These are phyloP conservation scores for Ogataea ganodermae DNA, from an alignment of 805 yeast genomes.

Conservation along the genomic window DNA sequence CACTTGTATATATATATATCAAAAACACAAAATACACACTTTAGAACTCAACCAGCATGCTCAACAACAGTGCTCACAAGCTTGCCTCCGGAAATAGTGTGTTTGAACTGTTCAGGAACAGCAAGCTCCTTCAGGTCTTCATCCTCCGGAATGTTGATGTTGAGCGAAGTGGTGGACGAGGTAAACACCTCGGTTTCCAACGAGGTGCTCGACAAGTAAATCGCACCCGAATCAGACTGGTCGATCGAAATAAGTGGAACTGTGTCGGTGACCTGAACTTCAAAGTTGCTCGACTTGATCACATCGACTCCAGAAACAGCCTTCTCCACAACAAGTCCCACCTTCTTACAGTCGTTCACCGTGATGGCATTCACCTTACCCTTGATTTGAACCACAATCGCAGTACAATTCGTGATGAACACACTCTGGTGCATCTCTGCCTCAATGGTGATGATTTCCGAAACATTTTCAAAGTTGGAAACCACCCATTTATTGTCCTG, in stretches of 20 bases:
- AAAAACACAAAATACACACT: not conserved
- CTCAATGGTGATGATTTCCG: conserved; percentile 66
- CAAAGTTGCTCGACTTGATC: conserved; percentile 78
- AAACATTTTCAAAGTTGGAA: conserved; percentile 68
- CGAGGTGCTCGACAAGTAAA: conserved; percentile 75
- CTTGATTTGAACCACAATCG: conserved; percentile 73
- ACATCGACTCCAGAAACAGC: conserved; percentile 87
- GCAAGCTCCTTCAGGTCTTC: conserved; percentile 81
- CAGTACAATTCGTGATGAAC: conserved; percentile 79
- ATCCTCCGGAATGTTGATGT: conserved; percentile 77
- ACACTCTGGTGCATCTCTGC: conserved; percentile 87
- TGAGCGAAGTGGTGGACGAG: conserved; percentile 81
- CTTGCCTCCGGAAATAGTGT: conserved; percentile 60
- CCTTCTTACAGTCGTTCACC: conserved; percentile 66
- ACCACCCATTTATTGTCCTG: conserved; percentile 88
- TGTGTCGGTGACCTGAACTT: conserved; percentile 78
- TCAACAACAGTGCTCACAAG: conserved; percentile 74
- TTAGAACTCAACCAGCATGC: conserved; percentile 61
- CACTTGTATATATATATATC: conserved; percentile 6
- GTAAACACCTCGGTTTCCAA: conserved; percentile 77
- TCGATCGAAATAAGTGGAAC: conserved; percentile 86
- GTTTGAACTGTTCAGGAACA: conserved; percentile 90
- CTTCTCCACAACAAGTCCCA: conserved; percentile 80
- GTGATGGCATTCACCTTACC: conserved; percentile 93
- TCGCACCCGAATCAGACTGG: conserved; percentile 81